Base-by-base conservation (phyloP, 306 rosid genomes). In the Gastrolobium villosum region DNA sequence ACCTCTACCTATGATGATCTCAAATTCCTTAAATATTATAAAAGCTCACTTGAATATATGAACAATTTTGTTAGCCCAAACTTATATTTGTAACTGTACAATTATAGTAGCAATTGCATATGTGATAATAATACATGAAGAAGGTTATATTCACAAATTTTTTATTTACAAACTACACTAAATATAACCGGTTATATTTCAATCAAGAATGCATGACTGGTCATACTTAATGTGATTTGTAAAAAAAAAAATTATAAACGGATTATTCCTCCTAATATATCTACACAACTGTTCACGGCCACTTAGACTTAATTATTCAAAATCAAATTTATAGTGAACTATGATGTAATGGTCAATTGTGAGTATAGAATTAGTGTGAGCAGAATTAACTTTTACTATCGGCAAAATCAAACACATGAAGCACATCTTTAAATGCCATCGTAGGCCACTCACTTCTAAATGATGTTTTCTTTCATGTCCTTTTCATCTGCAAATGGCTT, bases 401-500 rank as follows among this genome's bases (percentile, higher is more conserved):
- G 2, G 45, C n/a, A 26, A 49, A 63, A 20, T 26, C 43, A 20
- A 10, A 20, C 26, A 20, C 26, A 20, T 20, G 1, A 20, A 20
- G 45, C 49, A 59, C 37, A 55, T 30, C 40, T 28, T 14, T 63
- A 9, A 71, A 50, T 37, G 32, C 5, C 44, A 20, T 13, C 49
- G 45, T 45, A 53, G 62, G 62, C 72, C 76, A 52, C 44, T 44
- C 63, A 68, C 40, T 74, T 34, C 10, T 30, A n/a, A 61, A 69
- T 76, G 78, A 7, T 82, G 78, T 62, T 53, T 65, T 20, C 8
- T 79, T 52, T 1, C 13, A 6, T 71, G 83, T 71, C 83, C 10
- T 59, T 84, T 82, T 82, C 88, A 39, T 40, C 49, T 53, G 41
- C 61, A 34, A 63, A 55, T 74, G 72, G 37, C 70, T 50, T 69